A percentile compares a stretch with the other conserved stretches of the same genome.
Conservation (phyloP, 495 filamentous ascomycete species). For the Lophiotrema nucula region DNA sequence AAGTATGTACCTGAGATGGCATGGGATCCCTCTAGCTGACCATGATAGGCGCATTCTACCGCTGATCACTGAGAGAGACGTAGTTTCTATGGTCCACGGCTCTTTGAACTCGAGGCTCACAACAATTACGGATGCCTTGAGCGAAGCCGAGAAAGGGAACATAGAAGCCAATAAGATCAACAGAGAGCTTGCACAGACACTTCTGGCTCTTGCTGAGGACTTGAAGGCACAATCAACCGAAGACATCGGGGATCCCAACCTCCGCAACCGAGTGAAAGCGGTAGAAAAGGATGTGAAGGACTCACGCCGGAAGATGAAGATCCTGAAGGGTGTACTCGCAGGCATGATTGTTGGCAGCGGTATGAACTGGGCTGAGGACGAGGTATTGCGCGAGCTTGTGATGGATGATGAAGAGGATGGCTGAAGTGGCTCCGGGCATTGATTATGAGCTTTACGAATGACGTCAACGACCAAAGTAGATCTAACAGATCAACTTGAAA, state of each 20-base stretch:
- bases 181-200: slow-evolving; percentile 56
- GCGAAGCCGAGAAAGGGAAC: slow-evolving; percentile 55
- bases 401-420: slow-evolving; percentile 65
- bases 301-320: slow-evolving; percentile 63
- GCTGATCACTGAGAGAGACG: slow-evolving; percentile 65
- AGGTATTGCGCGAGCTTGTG: slow-evolving; percentile 66
- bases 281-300: slow-evolving; percentile 56
- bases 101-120: slow-evolving; percentile 54
- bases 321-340: slow-evolving; percentile 71
- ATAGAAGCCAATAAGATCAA: slow-evolving; percentile 58
- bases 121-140: slow-evolving; percentile 49
- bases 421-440: too few relatives aligned
- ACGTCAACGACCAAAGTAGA: not conserved
- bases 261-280: slow-evolving; percentile 53
- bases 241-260: slow-evolving; percentile 49
- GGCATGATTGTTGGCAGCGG: slow-evolving; percentile 80
- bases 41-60: slow-evolving; percentile 63
- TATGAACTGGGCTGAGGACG: slow-evolving; percentile 75
- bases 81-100: slow-evolving; percentile 58
- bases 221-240: slow-evolving; percentile 53
- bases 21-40: not conserved
- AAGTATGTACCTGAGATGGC: slow-evolving; percentile 48
- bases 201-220: slow-evolving; percentile 61
- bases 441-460: not conserved
- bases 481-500: too few relatives aligned